Percentiles rank a stretch among this genome's conserved stretches.
Conservation (phyloP, 495 filamentous ascomycete genomes). For the Neurospora sp. region DNA sequence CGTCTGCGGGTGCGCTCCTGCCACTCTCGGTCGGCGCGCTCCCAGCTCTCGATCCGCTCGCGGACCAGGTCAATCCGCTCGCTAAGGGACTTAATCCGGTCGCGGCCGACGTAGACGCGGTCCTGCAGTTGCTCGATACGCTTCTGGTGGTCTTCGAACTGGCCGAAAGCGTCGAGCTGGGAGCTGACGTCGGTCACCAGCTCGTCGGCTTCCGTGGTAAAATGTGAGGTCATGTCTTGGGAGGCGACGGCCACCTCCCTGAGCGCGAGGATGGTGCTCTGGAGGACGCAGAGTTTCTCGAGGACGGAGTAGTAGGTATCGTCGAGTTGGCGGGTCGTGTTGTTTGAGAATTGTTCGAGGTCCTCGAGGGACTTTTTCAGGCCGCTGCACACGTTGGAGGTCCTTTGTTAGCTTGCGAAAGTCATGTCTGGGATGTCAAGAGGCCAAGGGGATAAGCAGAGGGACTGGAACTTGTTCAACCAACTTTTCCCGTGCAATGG, state of each 20-base stretch:
- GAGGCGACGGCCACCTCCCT: constrained; percentile 59
- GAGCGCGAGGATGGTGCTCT: constrained; percentile 55
- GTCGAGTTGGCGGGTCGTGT: constrained; percentile 65
- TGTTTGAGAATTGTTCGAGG: constrained; percentile 36
- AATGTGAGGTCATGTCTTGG: constrained; percentile 48
- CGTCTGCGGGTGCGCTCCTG: constrained; percentile 55
- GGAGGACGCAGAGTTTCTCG: constrained; percentile 62
- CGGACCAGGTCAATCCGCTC: constrained; percentile 55
- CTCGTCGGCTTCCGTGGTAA: constrained; percentile 49
- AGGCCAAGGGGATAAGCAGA: background rate
- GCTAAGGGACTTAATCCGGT: constrained; percentile 53
- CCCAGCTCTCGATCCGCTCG: constrained; percentile 58
- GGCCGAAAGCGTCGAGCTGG: constrained; percentile 56
- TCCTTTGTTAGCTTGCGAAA: constrained; percentile 6
- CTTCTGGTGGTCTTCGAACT: constrained; percentile 60
- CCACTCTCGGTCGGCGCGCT: constrained; percentile 61
- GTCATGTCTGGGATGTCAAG: background rate
- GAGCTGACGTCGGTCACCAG: constrained; percentile 51
- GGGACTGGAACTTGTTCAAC: background rate
- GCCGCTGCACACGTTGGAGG: constrained; percentile 18
- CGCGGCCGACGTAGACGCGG: constrained; percentile 53
- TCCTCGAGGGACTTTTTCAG: constrained; percentile 32
- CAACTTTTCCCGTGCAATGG: constrained; percentile 32
- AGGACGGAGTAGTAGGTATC: constrained; percentile 78
- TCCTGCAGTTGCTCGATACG: constrained; percentile 55